A percentile compares a stretch with the other conserved stretches of the same genome.
Evolutionary conservation across 108 stramenopile genomes (phyloP).

Genomic region (Nitzschia sp.): DNA sequence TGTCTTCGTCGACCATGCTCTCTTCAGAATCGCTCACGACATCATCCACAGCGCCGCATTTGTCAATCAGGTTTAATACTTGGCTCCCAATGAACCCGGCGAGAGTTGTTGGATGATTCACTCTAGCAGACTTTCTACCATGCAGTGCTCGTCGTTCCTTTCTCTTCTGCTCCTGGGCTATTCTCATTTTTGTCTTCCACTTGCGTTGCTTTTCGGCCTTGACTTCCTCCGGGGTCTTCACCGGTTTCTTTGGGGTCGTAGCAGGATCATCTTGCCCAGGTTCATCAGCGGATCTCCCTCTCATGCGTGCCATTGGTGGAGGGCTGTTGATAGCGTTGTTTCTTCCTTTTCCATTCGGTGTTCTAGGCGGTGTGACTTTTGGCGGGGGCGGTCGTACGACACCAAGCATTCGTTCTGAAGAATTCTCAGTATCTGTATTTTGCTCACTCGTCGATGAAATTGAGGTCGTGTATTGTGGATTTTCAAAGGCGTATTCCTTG

Average conservation of each 20-base stretch:
- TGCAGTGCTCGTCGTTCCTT: constrained; percentile 9
- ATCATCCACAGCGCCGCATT: constrained; percentile 16
- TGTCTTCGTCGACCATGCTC: neutral
- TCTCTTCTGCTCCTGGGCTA: constrained; percentile 20
- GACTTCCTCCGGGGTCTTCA: constrained; percentile 19
- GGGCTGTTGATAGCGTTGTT: neutral
- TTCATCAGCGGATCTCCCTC: neutral
- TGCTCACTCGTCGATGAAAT: neutral
- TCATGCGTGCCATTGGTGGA: constrained; percentile 25
- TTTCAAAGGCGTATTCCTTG: too few relatives aligned
- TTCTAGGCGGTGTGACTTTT: neutral
- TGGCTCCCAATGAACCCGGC: neutral
- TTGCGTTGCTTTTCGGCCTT: constrained; percentile 30
- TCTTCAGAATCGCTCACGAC: neutral
- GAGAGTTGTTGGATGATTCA: neutral
- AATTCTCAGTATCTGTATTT: neutral
- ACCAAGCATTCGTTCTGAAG: too few relatives aligned
- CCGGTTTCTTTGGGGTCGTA: neutral
- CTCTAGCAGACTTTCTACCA: neutral
- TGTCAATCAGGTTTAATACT: constrained; percentile 2
- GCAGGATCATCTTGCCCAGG: neutral
- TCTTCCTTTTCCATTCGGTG: neutral
- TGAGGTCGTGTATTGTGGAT: neutral
- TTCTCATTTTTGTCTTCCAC: constrained; percentile 35
- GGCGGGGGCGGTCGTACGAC: too few relatives aligned